Percentiles rank a stretch among this genome's conserved stretches.
These are phyloP conservation scores for Fusarium continuum DNA, from an alignment of 2,329 filamentous ascomycete genomes.

Conservation along the genomic window DNA sequence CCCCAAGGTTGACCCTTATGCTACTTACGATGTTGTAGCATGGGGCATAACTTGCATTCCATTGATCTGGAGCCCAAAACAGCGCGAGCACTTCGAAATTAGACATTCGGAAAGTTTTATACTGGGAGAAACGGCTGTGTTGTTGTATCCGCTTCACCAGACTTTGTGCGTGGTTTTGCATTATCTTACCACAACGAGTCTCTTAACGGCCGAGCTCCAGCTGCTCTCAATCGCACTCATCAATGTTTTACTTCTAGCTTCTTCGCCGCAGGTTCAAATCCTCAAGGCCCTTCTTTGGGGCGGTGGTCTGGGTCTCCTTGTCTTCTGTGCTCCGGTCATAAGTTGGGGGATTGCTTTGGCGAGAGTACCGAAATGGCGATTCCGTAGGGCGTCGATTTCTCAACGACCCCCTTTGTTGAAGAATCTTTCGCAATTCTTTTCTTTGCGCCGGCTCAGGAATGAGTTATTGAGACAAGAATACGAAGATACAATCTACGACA, in stretches of 20 bases:
- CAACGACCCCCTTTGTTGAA: conserved; percentile 51
- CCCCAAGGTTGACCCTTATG: conserved; percentile 66
- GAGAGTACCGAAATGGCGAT: conserved; percentile 90
- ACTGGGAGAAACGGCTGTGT: conserved; percentile 65
- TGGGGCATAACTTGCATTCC: conserved; percentile 82
- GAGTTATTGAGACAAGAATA: conserved; percentile 47
- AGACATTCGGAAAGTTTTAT: conserved; percentile 49
- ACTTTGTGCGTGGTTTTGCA: conserved; percentile 77
- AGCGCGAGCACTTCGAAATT: conserved; percentile 44
- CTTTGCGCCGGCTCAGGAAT: conserved; percentile 59
- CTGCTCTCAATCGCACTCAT: conserved; percentile 84
- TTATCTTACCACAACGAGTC: conserved; percentile 86
- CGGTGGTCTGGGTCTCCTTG: conserved; percentile 79
- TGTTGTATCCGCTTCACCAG: conserved; percentile 86
- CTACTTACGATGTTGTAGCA: conserved; percentile 73
- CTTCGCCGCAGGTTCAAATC: conserved; percentile 84
- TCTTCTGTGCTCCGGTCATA: conserved; percentile 77
- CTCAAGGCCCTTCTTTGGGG: conserved; percentile 87
- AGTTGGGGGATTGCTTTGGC: conserved; percentile 87
- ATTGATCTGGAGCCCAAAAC: conserved; percentile 52
- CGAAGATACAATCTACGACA: conserved; percentile 48
- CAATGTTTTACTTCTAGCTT: conserved; percentile 79
- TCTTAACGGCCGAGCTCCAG: conserved; percentile 87
- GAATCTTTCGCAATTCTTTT: conserved; percentile 53
- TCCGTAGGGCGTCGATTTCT: conserved; percentile 65